Percentiles rank a stretch among this genome's conserved stretches.
phyloP scores from a whole-genome alignment of 2,329 filamentous ascomycete genomes.

The Sclerotinia spermophila region DNA sequence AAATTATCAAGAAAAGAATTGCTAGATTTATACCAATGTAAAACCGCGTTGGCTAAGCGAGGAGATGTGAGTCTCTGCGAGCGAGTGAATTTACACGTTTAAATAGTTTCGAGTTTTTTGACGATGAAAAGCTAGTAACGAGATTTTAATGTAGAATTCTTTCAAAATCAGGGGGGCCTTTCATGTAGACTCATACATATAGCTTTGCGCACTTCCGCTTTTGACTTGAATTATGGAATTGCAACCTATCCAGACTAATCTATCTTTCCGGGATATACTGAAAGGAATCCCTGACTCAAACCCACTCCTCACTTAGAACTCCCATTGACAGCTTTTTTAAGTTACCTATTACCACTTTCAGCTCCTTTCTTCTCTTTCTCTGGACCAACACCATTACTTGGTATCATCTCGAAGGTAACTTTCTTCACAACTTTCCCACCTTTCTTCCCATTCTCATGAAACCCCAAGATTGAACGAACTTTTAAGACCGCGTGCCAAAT shows the following conservation, averaged over 20 bases:
- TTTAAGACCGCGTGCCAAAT: background rate
- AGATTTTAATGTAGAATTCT: background rate
- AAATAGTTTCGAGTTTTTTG: background rate
- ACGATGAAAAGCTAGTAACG: background rate
- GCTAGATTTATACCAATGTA: background rate
- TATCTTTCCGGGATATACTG: background rate
- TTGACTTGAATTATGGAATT: background rate
- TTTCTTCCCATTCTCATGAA: background rate
- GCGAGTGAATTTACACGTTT: background rate
- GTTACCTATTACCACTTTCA: background rate
- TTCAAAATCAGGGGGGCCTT: background rate
- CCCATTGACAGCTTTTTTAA: background rate
- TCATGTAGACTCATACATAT: background rate
- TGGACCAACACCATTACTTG: background rate
- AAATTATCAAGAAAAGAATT: background rate
- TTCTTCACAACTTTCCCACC: slow-evolving; percentile 2
- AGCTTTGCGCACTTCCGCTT: background rate
- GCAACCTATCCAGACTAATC: background rate
- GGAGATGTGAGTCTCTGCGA: background rate
- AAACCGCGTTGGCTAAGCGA: background rate
- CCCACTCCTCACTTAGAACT: background rate
- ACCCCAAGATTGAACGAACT: background rate
- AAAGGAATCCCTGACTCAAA: background rate
- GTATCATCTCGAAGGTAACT: slow-evolving; percentile 6
- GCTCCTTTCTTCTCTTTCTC: background rate